Conservation (phyloP, 768 basidiomycete species). For the Pisolithus tinctorius region DNA sequence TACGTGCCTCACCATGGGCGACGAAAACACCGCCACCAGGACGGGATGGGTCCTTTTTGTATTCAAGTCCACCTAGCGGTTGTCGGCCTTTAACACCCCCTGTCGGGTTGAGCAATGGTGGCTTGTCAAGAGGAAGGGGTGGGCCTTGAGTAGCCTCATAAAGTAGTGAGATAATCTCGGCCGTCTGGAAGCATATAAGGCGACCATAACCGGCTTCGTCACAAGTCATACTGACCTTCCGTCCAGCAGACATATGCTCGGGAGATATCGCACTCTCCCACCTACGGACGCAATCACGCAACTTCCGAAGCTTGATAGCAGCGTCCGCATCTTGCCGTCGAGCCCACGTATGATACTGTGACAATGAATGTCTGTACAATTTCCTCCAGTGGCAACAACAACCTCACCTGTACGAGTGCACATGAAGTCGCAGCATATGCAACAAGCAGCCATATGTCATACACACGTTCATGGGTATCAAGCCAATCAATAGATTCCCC, state of each 20-base stretch:
- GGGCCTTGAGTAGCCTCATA: constrained; percentile 92
- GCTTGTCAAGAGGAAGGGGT: constrained; percentile 44
- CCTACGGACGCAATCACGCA: constrained; percentile 77
- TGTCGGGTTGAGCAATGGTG: constrained; percentile 72
- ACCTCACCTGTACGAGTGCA: constrained; percentile 79
- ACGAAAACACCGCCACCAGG: constrained; percentile 88
- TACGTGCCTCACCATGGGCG: constrained; percentile 43
- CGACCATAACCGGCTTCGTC: background rate
- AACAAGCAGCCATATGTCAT: constrained; percentile 83
- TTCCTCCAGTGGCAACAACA: background rate
- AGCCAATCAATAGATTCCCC: constrained; percentile 88
- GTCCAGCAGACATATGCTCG: constrained; percentile 91
- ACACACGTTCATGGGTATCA: constrained; percentile 67
- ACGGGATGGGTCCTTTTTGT: constrained; percentile 70
- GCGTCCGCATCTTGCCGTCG: constrained; percentile 73
- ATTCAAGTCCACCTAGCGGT: constrained; percentile 51
- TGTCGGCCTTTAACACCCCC: constrained; percentile 58
- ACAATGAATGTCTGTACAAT: constrained; percentile 2
- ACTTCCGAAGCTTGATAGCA: constrained; percentile 63
- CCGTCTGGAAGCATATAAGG: constrained; percentile 48
- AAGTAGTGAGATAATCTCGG: constrained; percentile 86
- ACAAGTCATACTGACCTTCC: constrained; percentile 53
- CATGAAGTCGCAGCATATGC: constrained; percentile 86
- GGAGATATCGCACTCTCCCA: constrained; percentile 87
- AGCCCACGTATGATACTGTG: constrained; percentile 90